Percentiles rank a stretch among this genome's conserved stretches.
Evolutionary conservation across 345 rosid genomes (phyloP).

Genomic region (Firmiana major): DNA sequence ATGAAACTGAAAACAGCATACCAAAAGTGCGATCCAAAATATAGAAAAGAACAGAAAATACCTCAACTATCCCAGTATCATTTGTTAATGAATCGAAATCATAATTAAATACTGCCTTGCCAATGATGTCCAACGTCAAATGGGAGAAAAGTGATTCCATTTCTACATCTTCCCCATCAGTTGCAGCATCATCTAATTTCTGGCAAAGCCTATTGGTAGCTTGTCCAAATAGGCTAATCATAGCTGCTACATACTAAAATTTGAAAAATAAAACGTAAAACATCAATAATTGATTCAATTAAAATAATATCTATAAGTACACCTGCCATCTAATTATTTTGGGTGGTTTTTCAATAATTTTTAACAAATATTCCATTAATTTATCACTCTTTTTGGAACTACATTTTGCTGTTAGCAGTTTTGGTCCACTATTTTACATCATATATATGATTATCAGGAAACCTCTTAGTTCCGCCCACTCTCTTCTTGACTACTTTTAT

Average conservation of each 20-base stretch:
- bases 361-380: neutral
- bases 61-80: constrained; percentile 96
- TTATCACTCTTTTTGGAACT: neutral
- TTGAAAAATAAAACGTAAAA: neutral
- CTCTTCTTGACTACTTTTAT: neutral
- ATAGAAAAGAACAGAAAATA: constrained; percentile 20
- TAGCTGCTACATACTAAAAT: constrained; percentile 81
- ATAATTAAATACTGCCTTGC: constrained; percentile 91
- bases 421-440: neutral
- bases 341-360: neutral
- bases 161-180: constrained; percentile 76
- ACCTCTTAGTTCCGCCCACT: neutral
- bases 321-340: neutral
- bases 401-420: neutral
- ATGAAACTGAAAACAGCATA: neutral
- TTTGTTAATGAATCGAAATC: constrained; percentile 89
- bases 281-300: neutral
- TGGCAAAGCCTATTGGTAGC: constrained; percentile 83
- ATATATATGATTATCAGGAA: neutral
- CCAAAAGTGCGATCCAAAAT: neutral
- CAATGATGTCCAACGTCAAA: constrained; percentile 85
- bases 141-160: constrained; percentile 97
- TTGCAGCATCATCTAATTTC: constrained; percentile 76
- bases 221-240: constrained; percentile 80
- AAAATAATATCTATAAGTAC: neutral